phyloP scores from a whole-genome alignment of 495 filamentous ascomycete species.

The Penicillium daleae region DNA sequence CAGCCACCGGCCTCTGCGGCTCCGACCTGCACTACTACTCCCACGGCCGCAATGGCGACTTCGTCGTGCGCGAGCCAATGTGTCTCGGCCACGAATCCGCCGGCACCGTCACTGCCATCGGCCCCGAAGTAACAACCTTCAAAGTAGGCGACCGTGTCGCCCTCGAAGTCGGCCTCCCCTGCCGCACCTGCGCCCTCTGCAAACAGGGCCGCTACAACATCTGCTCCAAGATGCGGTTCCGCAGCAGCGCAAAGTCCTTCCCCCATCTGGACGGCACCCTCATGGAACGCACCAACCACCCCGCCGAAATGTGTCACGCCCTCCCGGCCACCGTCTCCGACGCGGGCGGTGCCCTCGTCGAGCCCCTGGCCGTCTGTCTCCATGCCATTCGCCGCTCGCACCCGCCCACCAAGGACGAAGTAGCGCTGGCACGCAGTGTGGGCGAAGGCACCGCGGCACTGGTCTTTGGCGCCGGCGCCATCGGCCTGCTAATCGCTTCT shows the following conservation, averaged over 20 bases:
- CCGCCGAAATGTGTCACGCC: slow-evolving; percentile 56
- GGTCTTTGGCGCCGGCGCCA: slow-evolving; percentile 80
- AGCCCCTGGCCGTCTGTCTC: slow-evolving; percentile 79
- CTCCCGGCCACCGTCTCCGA: slow-evolving; percentile 66
- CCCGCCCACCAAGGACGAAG: slow-evolving; percentile 47
- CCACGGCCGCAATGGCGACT: slow-evolving; percentile 82
- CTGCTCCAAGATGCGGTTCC: slow-evolving; percentile 77
- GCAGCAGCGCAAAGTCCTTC: slow-evolving; percentile 75
- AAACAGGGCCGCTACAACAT: slow-evolving; percentile 78
- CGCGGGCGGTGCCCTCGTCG: slow-evolving; percentile 73
- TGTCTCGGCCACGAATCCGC: slow-evolving; percentile 81
- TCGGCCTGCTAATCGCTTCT: slow-evolving; percentile 73
- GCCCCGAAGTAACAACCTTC: slow-evolving; percentile 46
- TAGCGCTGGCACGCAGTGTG: slow-evolving; percentile 20
- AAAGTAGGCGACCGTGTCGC: slow-evolving; percentile 74
- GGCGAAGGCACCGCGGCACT: slow-evolving; percentile 58
- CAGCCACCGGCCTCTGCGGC: slow-evolving; percentile 79
- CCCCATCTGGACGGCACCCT: slow-evolving; percentile 84
- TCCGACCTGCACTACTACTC: slow-evolving; percentile 86
- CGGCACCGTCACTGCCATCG: slow-evolving; percentile 68
- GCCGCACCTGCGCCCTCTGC: slow-evolving; percentile 69
- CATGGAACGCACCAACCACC: slow-evolving; percentile 78
- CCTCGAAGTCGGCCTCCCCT: slow-evolving; percentile 83
- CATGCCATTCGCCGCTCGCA: slow-evolving; percentile 70
- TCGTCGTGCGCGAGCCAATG: slow-evolving; percentile 71